Evolutionary conservation across 352 stramenopile genomes (phyloP), one percentile per base, ranked within the genome.

Genomic region (Phytopythium helicoides): DNA sequence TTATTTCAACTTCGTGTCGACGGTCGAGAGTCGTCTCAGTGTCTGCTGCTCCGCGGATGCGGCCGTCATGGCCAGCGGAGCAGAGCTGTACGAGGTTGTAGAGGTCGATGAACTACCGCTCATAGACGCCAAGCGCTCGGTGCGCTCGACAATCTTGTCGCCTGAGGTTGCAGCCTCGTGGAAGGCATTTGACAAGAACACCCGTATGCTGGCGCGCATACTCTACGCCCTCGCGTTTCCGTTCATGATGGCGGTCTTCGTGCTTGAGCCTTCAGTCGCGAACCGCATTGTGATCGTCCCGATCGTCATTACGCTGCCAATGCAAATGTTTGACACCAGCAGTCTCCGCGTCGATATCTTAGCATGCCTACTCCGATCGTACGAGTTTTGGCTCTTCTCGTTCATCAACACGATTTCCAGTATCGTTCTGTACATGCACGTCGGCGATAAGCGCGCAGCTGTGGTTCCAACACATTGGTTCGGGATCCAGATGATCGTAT

Each of bases 301-400:
- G 44, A 21, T 57, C 34, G 19, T 21, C 1, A 39, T 39, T 35
- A n/a, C 45, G 15, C 16, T 51, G 18, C n/a, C 47, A 23, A 34
- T 50, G 18, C 25, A 38, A 15, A 10, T 55, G 4, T 46, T 37
- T 9, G 33, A 45, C 36, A 55, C 52, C 31, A 36, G n/a, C 11
- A 41, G 45, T 9, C 59, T 75, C 5, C 66, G 62, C 0, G 52
- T 55, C 36, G 62, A 69, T 14, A 58, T 71, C 36, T n/a, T 66
- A 4, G 38, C 39, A 1, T 28, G 67, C 19, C 25, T 71, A 6
- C 6, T 57, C 8, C 25, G 39, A 2, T 66, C 62, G 19, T 66
- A 75, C 49, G 66, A 75, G 31, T 61, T 64, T 16, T 75, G 58
- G 62, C 64, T 68, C 52, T 60, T 69, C 42, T 62, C 54, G 6